These are phyloP conservation scores for Gryganskiella cystojenkinii DNA, from an alignment of 192 early-diverging fungal species.

Conservation along the genomic window DNA sequence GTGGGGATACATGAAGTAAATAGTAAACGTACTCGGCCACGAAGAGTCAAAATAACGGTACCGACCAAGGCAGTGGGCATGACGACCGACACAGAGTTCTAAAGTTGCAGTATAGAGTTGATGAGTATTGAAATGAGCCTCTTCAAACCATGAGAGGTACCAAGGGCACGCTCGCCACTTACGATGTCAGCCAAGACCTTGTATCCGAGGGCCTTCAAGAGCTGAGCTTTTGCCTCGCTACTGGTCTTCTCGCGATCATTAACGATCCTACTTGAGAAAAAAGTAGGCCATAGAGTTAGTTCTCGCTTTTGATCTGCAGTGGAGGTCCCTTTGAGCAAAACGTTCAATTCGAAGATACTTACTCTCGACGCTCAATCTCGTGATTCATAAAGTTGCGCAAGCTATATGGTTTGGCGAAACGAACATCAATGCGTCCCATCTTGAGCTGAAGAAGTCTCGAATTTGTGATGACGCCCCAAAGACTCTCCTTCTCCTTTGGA, in stretches of 20 bases:
- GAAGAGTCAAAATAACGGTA: slow-evolving; percentile 82
- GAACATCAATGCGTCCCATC: slow-evolving; percentile 87
- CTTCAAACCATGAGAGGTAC: neutral
- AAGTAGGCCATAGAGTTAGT: neutral
- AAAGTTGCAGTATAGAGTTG: neutral
- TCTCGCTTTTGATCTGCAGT: neutral
- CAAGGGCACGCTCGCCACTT: slow-evolving; percentile 35
- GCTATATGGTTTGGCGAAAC: slow-evolving; percentile 81
- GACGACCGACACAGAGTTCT: slow-evolving; percentile 80
- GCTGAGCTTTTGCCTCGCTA: slow-evolving; percentile 58
- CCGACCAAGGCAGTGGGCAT: slow-evolving; percentile 90
- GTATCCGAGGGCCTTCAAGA: slow-evolving; percentile 81
- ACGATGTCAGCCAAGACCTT: slow-evolving; percentile 69
- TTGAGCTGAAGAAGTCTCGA: slow-evolving; percentile 69
- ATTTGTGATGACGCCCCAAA: slow-evolving; percentile 73
- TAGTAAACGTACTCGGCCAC: slow-evolving; percentile 75
- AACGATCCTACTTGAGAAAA: slow-evolving; percentile 21
- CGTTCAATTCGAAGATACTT: slow-evolving; percentile 16
- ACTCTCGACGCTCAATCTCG: slow-evolving; percentile 67
- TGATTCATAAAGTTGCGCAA: slow-evolving; percentile 72
- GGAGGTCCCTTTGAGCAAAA: too few relatives aligned
- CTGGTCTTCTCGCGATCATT: slow-evolving; percentile 45
- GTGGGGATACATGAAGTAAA: neutral
- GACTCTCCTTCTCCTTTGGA: slow-evolving; percentile 83
- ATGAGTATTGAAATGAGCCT: slow-evolving; percentile 21